Evolutionary conservation across 192 early-diverging fungal species (phyloP), one percentile per base, ranked within the genome.

Genomic region (Chytriomyces hyalinus): DNA sequence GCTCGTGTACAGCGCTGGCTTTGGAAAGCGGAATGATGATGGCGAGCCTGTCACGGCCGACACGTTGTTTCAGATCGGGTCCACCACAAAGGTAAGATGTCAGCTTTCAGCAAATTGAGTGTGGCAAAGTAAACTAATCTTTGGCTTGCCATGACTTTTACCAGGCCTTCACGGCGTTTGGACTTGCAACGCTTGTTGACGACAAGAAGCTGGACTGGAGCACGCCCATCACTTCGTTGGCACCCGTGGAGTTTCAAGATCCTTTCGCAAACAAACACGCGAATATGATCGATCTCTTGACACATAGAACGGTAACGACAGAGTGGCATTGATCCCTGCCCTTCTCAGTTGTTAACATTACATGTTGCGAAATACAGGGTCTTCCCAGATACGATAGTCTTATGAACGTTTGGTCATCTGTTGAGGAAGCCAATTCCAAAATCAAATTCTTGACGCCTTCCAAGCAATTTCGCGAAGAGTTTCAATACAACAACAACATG

Each of bases 11-110:
- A 22, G 8, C 13, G 43, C n/a, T 20, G 76, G 67, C 8, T 61
- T 72, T n/a, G 76, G 76, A 61, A 17, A 24, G 3, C 17, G 66
- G 57, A 77, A 77, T 45, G 65, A 71, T 7, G 22, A 49, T n/a
- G 76, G 76, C 9, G 76, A 77, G 9, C 76, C 76, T 45, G 76
- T 77, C 15, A 57, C 26, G 9, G 20, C 22, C 10, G 44, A 73
- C 5, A 77, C 76, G 22, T 7, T 77, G 6, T 77, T 77, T 51
- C 70, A 77, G 68, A 77, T 77, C 22, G 76, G 76, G 24, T 77
- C 76, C 24, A 77, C 53, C 48, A 77, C 76, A 22, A 77, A 77
- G 59, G 68, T 60, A 59, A 51, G 45, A 15, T 11, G 68, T 26
- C 47, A 47, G 11, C 1, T 26, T 57, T n/a, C 68, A 70, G 2